Evolutionary conservation across 129 eudicot species (phyloP).

Genomic region (carrot (Daucus carota)): DNA sequence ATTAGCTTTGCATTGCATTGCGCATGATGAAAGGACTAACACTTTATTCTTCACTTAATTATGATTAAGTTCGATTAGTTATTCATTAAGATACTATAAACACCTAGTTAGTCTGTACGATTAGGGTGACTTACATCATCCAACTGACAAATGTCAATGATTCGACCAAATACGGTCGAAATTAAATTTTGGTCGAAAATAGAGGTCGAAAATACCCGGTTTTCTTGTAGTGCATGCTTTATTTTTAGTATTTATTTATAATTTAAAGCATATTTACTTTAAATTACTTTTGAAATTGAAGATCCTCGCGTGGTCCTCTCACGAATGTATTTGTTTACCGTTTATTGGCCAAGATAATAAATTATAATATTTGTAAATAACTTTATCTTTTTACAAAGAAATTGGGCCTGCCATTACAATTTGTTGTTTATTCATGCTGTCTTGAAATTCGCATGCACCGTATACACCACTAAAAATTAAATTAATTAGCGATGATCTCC

Average conservation of each 20-base stretch:
- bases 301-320: background rate
- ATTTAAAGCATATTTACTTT: background rate
- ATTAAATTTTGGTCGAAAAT: no score
- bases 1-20: no score
- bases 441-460: no score
- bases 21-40: background rate
- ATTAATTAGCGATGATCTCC: no score
- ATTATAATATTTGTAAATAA: background rate
- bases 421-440: background rate
- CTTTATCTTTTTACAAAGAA: slow-evolving; percentile 7
- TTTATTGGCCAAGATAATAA: background rate
- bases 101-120: background rate
- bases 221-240: no score
- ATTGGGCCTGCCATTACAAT: background rate
- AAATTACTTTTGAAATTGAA: background rate
- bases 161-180: no score
- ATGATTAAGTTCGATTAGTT: background rate
- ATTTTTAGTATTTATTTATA: no score
- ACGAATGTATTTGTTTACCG: background rate
- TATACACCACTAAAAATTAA: no score
- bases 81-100: background rate
- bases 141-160: slow-evolving; percentile 10
- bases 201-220: no score
- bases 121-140: background rate
- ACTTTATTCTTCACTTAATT: background rate